Base-by-base conservation (phyloP, 495 filamentous ascomycete species). In the Tuber melanosporum region DNA sequence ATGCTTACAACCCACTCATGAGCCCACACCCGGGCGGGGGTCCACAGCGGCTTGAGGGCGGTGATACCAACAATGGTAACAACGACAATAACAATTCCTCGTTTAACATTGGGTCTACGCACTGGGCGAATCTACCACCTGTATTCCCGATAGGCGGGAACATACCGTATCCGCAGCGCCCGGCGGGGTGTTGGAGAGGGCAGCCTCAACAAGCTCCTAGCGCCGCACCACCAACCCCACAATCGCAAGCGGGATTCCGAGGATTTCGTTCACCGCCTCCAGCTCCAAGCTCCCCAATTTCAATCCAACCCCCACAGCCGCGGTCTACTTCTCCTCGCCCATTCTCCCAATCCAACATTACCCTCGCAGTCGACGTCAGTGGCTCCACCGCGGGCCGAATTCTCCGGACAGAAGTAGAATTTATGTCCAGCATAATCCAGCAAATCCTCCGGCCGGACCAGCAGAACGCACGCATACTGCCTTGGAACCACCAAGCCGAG, bases 311-410 rank as follows among this genome's bases (percentile, higher is more conserved):
- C 32, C 57, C 57, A 0, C 7, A 1, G 6, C 57, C 26, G 26
- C 57, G 57, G 15, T 26, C 57, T 17, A 17, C 57, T 36, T 66
- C 57, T 36, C 57, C 57, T 26, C 57, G 3, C 15, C 79, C 69
- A 49, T 83, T 77, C 74, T 22, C 57, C 75, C 83, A 84, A 82
- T 85, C 71, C 36, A 77, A 72, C 36, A 75, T 83, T 36, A 45
- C 78, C 15, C 46, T 83, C 0, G 81, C 75, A 22, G 76, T 82
- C 70, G 81, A 82, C 26, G 81, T 81, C 52, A 83, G 81, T 6
- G 77, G 77, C 15, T 83, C 81, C 5, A 82, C 81, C 1, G 69
- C 76, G 7, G 81, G 81, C 39, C 74, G 75, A 14, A 70, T 81
- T 47, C 73, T 82, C 62, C 42, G 45, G 49, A 73, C 62, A 8